phyloP scores from a whole-genome alignment of 1,284 basidiomycete genomes.

The Puccinia coronata region DNA sequence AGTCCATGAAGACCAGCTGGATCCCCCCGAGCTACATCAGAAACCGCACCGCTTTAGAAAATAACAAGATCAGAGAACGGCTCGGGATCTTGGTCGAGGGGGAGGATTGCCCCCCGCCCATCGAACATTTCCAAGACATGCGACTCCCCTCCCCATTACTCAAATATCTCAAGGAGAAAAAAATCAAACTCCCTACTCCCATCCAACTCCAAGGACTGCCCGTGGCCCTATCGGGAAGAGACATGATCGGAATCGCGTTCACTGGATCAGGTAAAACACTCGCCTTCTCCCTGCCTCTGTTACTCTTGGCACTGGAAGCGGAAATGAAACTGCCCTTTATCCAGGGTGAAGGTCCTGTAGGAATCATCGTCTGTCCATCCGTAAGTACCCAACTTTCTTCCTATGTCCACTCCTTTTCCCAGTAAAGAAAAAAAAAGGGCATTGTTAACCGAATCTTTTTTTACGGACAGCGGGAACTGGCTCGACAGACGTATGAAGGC shows the following conservation, averaged over 20 bases:
- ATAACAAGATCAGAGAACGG: conserved; percentile 77
- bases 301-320: conserved; percentile 88
- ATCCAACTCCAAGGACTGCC: conserved; percentile 98
- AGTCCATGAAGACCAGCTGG: conserved; percentile 81
- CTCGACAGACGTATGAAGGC: conserved; percentile 94
- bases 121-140: conserved; percentile 95
- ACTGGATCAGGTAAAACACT: conserved; percentile 62
- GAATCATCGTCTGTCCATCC: conserved; percentile 90
- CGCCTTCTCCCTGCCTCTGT: conserved; percentile 60
- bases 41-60: conserved; percentile 69
- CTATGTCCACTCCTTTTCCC: too few species aligned
- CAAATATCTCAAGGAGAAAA: conserved; percentile 76
- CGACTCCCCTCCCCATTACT: conserved; percentile 86
- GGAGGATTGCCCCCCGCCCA: conserved; percentile 87
- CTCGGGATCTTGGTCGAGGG: conserved; percentile 83
- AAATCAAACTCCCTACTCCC: conserved; percentile 84
- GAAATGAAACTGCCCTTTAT: conserved; percentile 85
- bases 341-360: conserved; percentile 91
- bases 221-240: conserved; percentile 67
- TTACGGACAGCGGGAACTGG: conserved; percentile 70
- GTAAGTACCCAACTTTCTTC: conserved; percentile 54
- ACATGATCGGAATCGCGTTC: conserved; percentile 63
- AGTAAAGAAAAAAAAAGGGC: not conserved
- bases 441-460: not conserved
- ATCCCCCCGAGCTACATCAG: conserved; percentile 79